These are phyloP conservation scores for Lactuca saligna DNA, from an alignment of 129 eudicot genomes.

Conservation along the genomic window DNA sequence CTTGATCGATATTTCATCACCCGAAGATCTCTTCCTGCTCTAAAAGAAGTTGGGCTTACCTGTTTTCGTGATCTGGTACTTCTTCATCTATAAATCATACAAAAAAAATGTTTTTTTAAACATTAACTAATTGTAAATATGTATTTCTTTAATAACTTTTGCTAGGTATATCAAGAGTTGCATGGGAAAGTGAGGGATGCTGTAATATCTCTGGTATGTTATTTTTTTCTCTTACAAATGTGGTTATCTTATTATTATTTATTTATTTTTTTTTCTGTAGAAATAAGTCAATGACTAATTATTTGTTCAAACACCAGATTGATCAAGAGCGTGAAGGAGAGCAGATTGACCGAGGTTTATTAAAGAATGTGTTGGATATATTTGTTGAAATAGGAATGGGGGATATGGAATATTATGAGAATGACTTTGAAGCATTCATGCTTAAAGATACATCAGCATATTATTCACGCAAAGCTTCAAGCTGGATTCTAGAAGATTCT, in stretches of 20 bases:
- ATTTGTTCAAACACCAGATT: conserved; percentile 39
- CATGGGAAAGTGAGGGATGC: conserved; percentile 92
- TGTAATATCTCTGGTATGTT: conserved; percentile 91
- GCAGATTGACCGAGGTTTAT: conserved; percentile 93
- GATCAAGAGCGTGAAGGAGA: conserved; percentile 98
- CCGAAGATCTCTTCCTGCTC: conserved; percentile 84
- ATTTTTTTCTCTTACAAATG: background rate
- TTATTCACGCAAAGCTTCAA: conserved; percentile 92
- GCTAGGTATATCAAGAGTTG: conserved; percentile 77
- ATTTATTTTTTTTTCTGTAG: too few relatives aligned
- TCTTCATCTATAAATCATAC: background rate
- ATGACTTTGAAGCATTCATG: conserved; percentile 82
- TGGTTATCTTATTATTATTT: background rate
- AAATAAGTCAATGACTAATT: too few relatives aligned
- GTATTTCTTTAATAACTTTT: background rate
- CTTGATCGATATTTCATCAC: conserved; percentile 93
- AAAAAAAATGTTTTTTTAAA: background rate
- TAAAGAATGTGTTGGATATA: conserved; percentile 91
- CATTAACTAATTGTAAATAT: too few relatives aligned
- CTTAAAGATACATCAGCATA: conserved; percentile 75
- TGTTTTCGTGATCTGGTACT: conserved; percentile 93
- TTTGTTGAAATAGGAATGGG: conserved; percentile 99
- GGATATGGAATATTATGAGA: conserved; percentile 82
- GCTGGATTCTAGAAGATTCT: conserved; percentile 84
- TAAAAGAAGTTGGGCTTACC: conserved; percentile 86